Base-by-base conservation (phyloP, 2,329 filamentous ascomycete genomes). In the Epichloe sibirici region DNA sequence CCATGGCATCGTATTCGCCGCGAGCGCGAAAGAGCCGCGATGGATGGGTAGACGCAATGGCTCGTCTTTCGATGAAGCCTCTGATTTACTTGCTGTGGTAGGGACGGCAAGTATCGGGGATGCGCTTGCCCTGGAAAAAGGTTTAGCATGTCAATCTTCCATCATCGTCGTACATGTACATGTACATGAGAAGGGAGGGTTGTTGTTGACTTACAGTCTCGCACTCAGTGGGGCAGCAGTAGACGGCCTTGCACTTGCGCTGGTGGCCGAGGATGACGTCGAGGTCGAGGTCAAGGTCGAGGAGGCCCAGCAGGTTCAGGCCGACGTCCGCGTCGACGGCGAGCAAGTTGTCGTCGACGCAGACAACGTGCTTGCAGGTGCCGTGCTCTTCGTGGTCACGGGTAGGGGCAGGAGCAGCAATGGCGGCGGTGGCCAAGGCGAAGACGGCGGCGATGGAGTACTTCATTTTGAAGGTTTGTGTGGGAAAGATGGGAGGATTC, bases 391-490 rank as follows among this genome's bases (percentile, higher is more conserved):
- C 12, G 21, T 15, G 43, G 13, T 15, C 40, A 4, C 15, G 34
- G n/a, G 13, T 37, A 5, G 23, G 13, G 4, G 40, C 35, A 3
- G 51, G 51, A 6, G 17, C 47, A 13, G 51, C 51, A 12, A 50
- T 23, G 43, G 43, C 43, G 12, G 47, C 48, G 13, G 51, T 43
- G 43, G 51, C 51, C 47, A 53, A 5, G 35, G 51, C 51, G 12
- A 53, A 31, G 43, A 53, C 9, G 28, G 51, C 11, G n/a, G 48
- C 39, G 31, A 53, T 5, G 12, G 51, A 49, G 48, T 43, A 53
- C 48, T 50, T 46, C 51, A 53, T 53, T 15, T 11, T 53, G 45
- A 47, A 23, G 44, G 35, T 34, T 47, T 23, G 28, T 37, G 17
- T 21, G 21, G 1, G 5, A 7, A 9, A n/a, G 3, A 9, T 39